Base-by-base conservation (phyloP, 495 filamentous ascomycete species). In the Trichoderma asperelloides region DNA sequence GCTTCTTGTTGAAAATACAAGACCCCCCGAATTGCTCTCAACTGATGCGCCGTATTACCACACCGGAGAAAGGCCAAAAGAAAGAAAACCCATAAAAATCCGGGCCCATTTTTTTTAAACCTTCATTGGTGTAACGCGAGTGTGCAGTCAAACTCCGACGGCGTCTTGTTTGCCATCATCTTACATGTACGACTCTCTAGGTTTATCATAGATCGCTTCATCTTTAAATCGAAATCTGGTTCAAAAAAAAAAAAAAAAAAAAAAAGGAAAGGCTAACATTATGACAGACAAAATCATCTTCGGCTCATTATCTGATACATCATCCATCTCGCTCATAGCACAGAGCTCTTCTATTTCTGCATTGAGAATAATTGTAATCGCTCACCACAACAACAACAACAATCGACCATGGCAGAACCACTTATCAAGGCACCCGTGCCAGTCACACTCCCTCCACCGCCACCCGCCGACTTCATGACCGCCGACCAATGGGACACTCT, bases 381-480 rank as follows among this genome's bases (percentile, higher is more conserved):
- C 11, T 25, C 12, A 40, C 7, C 21, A 8, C 40, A 65, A 12
- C 37, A 28, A 16, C 63, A 28, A 47, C 40, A 27, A n/a, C 39
- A 18, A 11, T 25, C 45, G n/a, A 11, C 43, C 45, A 45, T 66
- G 43, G 27, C 45, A 6, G 13, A 8, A 33, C 27, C 47, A 15
- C 6, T 7, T n/a, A 16, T 43, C 6, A 21, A 12, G 12, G 49
- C 51, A 49, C 65, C 65, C 5, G 15, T 55, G 21, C 11, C 40
- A 15, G 45, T 41, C 28, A 57, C 39, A 0, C 55, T 63, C 15
- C 21, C 57, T 27, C 23, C 13, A 3, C n/a, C 25, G 3, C 57
- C 66, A 2, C 30, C 66, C 1, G 28, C 13, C 37, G 66, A 67
- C 60, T 67, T 47, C 60, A 41, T 62, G 66, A 39, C 47, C 39